Conservation (phyloP, 2,329 filamentous ascomycete species). For the Microdochium paspali region DNA sequence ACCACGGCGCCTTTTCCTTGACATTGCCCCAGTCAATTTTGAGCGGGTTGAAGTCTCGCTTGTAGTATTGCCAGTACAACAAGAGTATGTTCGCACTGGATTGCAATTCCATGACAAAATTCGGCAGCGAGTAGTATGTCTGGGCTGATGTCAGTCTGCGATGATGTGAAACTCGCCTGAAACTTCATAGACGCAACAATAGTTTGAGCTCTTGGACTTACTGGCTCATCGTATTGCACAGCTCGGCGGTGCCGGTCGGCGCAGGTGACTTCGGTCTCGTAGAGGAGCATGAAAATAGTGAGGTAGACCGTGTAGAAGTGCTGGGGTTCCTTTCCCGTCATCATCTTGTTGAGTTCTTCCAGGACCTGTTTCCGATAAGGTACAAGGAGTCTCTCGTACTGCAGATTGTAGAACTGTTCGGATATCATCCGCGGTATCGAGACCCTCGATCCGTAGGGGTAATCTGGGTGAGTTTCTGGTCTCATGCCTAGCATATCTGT, state of each 20-base stretch:
- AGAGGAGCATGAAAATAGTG: slow-evolving; percentile 19
- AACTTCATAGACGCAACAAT: too few relatives aligned
- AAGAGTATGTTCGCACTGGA: slow-evolving; percentile 35
- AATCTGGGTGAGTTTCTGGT: slow-evolving; percentile 23
- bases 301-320: slow-evolving; percentile 19
- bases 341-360: slow-evolving; percentile 15
- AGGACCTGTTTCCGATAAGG: slow-evolving; percentile 14
- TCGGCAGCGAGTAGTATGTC: slow-evolving; percentile 24
- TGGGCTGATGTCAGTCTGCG: neutral
- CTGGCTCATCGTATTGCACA: slow-evolving; percentile 20
- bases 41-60: slow-evolving; percentile 21
- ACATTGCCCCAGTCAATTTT: slow-evolving; percentile 15
- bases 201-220: slow-evolving; percentile 5
- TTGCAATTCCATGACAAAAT: slow-evolving; percentile 33
- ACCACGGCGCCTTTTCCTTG: slow-evolving; percentile 16
- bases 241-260: slow-evolving; percentile 33
- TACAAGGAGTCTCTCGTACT: slow-evolving; percentile 10
- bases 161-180: too few relatives aligned
- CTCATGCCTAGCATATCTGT: slow-evolving; percentile 29
- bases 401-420: slow-evolving; percentile 20
- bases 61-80: slow-evolving; percentile 41
- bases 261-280: slow-evolving; percentile 28
- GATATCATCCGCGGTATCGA: slow-evolving; percentile 19
- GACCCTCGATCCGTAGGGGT: slow-evolving; percentile 27
- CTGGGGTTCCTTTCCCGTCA: slow-evolving; percentile 14